Evolutionary conservation across 2,329 filamentous ascomycete species (phyloP).

Genomic region (Botryosphaeria dothidea): DNA sequence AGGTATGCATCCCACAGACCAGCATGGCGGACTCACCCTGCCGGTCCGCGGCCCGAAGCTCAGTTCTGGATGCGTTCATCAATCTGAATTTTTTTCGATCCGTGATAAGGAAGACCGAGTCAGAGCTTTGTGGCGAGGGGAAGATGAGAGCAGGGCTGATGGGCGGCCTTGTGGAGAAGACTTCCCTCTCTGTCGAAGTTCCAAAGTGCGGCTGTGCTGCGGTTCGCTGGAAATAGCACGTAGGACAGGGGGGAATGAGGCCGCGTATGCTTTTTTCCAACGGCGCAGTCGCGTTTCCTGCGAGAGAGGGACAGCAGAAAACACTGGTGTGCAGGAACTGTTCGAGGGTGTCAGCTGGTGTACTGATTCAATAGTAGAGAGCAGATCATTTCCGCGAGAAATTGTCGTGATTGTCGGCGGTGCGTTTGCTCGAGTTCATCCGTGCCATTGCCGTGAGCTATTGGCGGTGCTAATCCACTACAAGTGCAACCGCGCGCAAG

Average conservation of each 20-base stretch:
- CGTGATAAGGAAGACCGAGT: not conserved
- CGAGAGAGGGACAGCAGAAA: not conserved
- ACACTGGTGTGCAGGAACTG: not conserved
- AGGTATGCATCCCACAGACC: not conserved
- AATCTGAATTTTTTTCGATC: not conserved
- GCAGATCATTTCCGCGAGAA: not conserved
- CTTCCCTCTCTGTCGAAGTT: not conserved
- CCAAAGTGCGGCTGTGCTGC: constrained; percentile 8
- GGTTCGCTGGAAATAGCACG: constrained; percentile 13
- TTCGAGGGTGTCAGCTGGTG: not conserved
- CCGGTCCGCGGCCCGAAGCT: not conserved
- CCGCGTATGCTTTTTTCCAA: constrained; percentile 3
- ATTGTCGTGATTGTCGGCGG: not conserved
- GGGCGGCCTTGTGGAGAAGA: not conserved
- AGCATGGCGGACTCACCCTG: not conserved
- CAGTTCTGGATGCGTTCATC: not conserved
- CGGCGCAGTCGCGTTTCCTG: not conserved
- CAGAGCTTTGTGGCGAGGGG: not conserved
- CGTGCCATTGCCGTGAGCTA: not conserved
- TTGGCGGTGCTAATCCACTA: not conserved
- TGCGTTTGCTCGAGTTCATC: not conserved
- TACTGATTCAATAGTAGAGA: not conserved
- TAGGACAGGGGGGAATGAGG: constrained; percentile 7
- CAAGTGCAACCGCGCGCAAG: not conserved
- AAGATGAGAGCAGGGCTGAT: not conserved